Conservation (phyloP, 163 green algal genomes). For the Coccomyxa subellipsoidea region DNA sequence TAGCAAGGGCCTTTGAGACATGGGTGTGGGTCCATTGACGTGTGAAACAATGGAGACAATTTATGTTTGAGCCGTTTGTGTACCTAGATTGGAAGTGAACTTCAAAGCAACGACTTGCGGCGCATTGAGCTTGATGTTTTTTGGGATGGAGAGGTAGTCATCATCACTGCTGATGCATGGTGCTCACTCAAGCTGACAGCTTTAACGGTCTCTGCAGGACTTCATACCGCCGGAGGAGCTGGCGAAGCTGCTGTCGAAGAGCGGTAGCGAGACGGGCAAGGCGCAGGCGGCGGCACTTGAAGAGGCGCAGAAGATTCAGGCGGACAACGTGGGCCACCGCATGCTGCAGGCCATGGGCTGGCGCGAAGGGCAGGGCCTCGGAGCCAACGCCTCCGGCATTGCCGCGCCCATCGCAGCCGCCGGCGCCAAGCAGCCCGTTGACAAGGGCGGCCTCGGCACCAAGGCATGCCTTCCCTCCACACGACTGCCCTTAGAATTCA, state of each 20-base stretch:
- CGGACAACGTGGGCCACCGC: conserved; percentile 84
- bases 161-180: no score
- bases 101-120: no score
- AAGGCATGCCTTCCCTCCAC: conserved; percentile 4
- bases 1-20: no score
- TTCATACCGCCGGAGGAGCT: conserved; percentile 79
- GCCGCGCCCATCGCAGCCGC: conserved; percentile 41
- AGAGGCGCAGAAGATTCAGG: conserved; percentile 44
- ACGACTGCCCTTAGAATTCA: no score
- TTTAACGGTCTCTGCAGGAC: conserved; percentile 32
- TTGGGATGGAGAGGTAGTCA: no score
- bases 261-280: conserved; percentile 14
- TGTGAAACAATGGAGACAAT: no score
- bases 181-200: not conserved
- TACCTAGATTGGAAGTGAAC: no score
- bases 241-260: conserved; percentile 58
- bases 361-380: conserved; percentile 68
- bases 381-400: conserved; percentile 41
- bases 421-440: not conserved
- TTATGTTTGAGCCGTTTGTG: no score
- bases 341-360: conserved; percentile 81
- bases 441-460: conserved; percentile 49
- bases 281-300: conserved; percentile 42
- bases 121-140: no score
- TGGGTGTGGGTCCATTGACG: no score